Evolutionary conservation across 2,329 filamentous ascomycete species (phyloP).

Genomic region (Penicillium sp.): DNA sequence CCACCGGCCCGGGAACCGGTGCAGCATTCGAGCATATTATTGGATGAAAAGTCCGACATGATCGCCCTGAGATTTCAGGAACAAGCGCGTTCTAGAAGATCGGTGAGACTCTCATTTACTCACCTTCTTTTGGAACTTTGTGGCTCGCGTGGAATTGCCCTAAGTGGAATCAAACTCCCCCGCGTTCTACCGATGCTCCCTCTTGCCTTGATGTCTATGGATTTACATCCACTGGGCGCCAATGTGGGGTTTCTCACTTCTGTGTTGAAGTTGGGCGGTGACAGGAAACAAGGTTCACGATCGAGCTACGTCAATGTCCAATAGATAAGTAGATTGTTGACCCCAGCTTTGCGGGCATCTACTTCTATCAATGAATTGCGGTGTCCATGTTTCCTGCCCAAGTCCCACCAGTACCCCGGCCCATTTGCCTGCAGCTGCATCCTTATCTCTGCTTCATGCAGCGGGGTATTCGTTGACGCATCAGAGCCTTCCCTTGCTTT

Average conservation of each 20-base stretch:
- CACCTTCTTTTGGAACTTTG: background rate
- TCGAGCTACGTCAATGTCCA: background rate
- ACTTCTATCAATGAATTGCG: background rate
- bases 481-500: background rate
- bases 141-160: slow-evolving; percentile 17
- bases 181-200: slow-evolving; percentile 16
- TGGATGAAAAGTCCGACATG: slow-evolving; percentile 9
- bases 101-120: background rate
- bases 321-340: background rate
- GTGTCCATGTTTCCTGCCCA: background rate
- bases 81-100: slow-evolving; percentile 19
- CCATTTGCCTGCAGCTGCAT: background rate
- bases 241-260: too few species aligned
- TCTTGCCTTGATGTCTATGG: background rate
- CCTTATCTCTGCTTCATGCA: background rate
- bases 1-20: slow-evolving; percentile 23
- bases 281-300: background rate
- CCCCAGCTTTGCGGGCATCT: background rate
- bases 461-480: background rate
- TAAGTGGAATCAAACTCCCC: slow-evolving; percentile 16
- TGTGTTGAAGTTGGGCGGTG: background rate
- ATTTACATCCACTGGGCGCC: background rate
- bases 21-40: slow-evolving; percentile 12
- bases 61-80: slow-evolving; percentile 20
- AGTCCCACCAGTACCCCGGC: background rate